Evolutionary conservation across 169 alveolate genomes (phyloP), one percentile per base, ranked within the genome.

Genomic region (Plasmodium gaboni): DNA sequence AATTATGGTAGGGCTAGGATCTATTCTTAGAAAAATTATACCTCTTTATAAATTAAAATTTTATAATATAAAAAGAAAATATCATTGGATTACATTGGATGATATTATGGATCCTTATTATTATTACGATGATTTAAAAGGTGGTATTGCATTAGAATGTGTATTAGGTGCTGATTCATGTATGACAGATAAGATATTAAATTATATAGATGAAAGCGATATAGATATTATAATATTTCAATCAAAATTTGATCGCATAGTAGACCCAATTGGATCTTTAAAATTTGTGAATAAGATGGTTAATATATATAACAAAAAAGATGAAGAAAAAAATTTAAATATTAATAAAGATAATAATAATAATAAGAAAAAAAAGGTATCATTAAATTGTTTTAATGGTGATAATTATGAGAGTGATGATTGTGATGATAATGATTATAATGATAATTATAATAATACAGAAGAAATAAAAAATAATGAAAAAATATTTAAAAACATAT

Each of bases 161-260:
- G 73, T 74, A 10, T 10, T 24, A 44, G 88, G 74, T 4, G 88
- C 88, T 44, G 74, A 74, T 44, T 61, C 22, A 4, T 74, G 88
- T 19, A 46, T 74, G 24, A 15, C 59, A 0, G 44, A 61, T 74
- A 42, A 60, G 10, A 42, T 53, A 17, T 61, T 74, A 55, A 74
- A 74, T 44, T 59, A 59, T 51, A 46, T 74, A 2, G 88, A 74
- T 22, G 88, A 74, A 13, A 46, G 88, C 12, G 67, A 74, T 46
- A 48, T 74, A 1, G 68, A 74, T 65, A 59, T 74, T 61, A 74
- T 74, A n/a, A 65, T 74, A n/a, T 61, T 74, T 61, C 88, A 74
- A 44, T 74, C 88, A 13, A 74, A 74, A 68, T 15, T 46, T 74
- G 88, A 74, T 38, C 63, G 74, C 4, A 9, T 74, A 12, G 74